Conservation (phyloP, 2,329 filamentous ascomycete genomes). For the Mycosphaerelloides madeirae region DNA sequence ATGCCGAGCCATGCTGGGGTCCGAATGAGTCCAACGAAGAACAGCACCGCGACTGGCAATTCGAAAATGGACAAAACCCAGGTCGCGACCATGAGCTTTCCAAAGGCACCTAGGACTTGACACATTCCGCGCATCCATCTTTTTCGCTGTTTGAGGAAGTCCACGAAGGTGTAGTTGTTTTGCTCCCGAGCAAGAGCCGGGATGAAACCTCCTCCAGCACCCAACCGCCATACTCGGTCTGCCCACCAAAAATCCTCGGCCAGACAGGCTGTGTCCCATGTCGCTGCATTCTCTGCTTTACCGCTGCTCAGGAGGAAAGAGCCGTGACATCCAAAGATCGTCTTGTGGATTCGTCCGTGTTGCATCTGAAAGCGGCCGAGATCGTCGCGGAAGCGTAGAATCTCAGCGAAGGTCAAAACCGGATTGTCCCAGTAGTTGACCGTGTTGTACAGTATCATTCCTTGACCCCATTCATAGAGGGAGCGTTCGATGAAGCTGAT, state of each 20-base stretch:
- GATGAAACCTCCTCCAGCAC: neutral
- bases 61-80: constrained; percentile 4
- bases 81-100: neutral
- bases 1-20: neutral
- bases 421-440: constrained; percentile 6
- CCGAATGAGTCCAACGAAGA: neutral
- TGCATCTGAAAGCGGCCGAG: constrained; percentile 3
- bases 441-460: constrained; percentile 8
- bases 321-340: constrained; percentile 6
- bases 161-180: neutral
- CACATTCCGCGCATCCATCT: constrained; percentile 5
- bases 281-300: constrained; percentile 1
- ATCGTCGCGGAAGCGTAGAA: constrained; percentile 7
- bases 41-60: neutral
- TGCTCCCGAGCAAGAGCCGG: constrained; percentile 5
- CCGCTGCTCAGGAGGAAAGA: constrained; percentile 2
- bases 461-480: constrained; percentile 4
- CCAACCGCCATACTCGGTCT: neutral
- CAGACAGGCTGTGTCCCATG: constrained; percentile 6
- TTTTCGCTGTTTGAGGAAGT: constrained; percentile 4
- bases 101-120: neutral
- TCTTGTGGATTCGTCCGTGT: constrained; percentile 1
- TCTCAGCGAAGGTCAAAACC: constrained; percentile 5
- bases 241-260: constrained; percentile 8
- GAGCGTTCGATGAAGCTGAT: constrained; percentile 5